Base-by-base conservation (phyloP, 306 rosid species). In the Cucurbita moschata region DNA sequence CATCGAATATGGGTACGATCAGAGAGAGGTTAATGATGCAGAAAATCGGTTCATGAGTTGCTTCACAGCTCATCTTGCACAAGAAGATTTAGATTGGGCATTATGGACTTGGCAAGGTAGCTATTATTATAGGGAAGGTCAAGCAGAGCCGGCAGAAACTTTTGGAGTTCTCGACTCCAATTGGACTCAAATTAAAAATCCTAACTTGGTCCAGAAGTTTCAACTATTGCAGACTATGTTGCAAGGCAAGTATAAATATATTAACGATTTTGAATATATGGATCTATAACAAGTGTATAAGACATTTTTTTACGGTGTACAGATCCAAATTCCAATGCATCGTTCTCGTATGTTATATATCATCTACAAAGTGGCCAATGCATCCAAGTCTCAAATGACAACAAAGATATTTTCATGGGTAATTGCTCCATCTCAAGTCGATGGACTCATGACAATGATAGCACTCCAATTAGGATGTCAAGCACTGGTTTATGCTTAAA, bases 31-130 rank as follows among this genome's bases (percentile, higher is more conserved):
- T 3, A 19, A 73, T 6, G 77, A 60, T 0, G 77, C 66, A 0
- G 82, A 79, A 10, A 81, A 81, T 61, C 65, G 77, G 19, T 85
- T 37, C 58, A 51, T 51, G 55, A 51, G 55, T 15, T 51, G 55
- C 18, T 51, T 51, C 19, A 51, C 19, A 1, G 19, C 88, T 4
- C 83, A 87, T 49, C 85, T 87, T 77, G 83, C 67, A 55, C 81
- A 78, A 43, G 80, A 77, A 46, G 87, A 86, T 58, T 71, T 86
- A 71, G 89, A 49, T 13, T 49, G 53, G 53, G n/a, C 53, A 49
- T 49, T 49, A 5, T 49, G 53, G 53, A 49, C 53, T 12, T 85
- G 80, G 58, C 77, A 71, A 60, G 89, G 89, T 50, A 81, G 77
- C 65, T 86, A 86, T 63, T 83, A 83, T 64, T 61, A 6, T 1